A percentile compares a stretch with the other conserved stretches of the same genome.
phyloP scores from a whole-genome alignment of 75 land plant species.

The Pinus albicaulis region DNA sequence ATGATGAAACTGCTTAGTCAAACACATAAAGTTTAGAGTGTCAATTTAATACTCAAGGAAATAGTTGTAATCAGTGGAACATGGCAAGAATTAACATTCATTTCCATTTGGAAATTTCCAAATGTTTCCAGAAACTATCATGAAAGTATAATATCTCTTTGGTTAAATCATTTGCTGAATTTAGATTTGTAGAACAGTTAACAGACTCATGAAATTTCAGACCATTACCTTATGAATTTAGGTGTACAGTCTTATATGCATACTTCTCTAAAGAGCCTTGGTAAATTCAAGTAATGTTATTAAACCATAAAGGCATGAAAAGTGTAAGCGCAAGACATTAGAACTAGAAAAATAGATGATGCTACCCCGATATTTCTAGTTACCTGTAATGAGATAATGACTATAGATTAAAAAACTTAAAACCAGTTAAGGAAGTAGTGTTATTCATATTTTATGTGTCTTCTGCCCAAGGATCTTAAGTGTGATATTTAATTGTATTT shows the following conservation, averaged over 20 bases:
- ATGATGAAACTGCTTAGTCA: neutral
- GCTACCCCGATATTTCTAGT: neutral
- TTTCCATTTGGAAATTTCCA: neutral
- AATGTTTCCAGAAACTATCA: no score
- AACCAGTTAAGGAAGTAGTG: no score
- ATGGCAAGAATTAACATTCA: neutral
- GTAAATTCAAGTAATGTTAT: neutral
- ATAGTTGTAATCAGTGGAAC: no score
- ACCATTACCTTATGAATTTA: no score
- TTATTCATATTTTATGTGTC: no score
- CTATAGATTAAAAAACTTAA: no score
- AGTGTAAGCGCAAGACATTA: neutral
- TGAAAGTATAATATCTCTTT: no score
- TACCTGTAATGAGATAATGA: neutral
- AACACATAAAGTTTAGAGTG: neutral
- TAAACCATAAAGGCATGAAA: neutral
- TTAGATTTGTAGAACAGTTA: no score
- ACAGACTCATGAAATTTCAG: no score
- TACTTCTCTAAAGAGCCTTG: neutral
- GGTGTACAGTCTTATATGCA: neutral
- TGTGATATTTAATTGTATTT: neutral
- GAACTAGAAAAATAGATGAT: neutral
- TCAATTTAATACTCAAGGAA: no score
- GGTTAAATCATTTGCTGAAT: no score
- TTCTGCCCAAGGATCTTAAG: neutral